These are phyloP conservation scores for Ophiocordyceps camponoti-rufipedis DNA, from an alignment of 2,329 filamentous ascomycete genomes.

Conservation along the genomic window DNA sequence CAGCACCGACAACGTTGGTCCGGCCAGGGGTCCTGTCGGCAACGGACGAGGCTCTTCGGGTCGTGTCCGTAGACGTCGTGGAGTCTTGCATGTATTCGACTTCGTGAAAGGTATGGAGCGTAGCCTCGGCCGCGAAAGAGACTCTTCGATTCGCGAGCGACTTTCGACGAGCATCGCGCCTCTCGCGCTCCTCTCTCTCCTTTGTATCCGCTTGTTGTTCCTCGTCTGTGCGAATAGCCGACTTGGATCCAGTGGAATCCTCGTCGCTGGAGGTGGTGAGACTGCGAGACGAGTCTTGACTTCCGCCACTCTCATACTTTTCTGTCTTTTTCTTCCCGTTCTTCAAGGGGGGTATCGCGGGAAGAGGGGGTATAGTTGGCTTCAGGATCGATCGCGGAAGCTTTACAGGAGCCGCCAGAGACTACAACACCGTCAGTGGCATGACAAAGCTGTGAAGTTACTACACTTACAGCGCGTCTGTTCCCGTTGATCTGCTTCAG, in stretches of 20 bases:
- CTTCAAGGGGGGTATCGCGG: slow-evolving; percentile 50
- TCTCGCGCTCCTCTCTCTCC: slow-evolving; percentile 53
- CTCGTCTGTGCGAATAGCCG: slow-evolving; percentile 50
- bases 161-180: slow-evolving; percentile 77
- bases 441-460: slow-evolving; percentile 1
- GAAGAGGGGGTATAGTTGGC: slow-evolving; percentile 49
- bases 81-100: slow-evolving; percentile 79
- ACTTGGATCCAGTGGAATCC: slow-evolving; percentile 26
- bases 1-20: slow-evolving; percentile 2
- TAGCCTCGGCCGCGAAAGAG: slow-evolving; percentile 93
- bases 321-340: slow-evolving; percentile 1
- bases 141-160: slow-evolving; percentile 85
- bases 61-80: slow-evolving; percentile 62
- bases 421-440: slow-evolving; percentile 19
- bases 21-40: slow-evolving; percentile 11
- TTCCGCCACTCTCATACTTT: background rate
- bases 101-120: slow-evolving; percentile 91
- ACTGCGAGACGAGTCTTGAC: slow-evolving; percentile 6
- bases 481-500: slow-evolving; percentile 61
- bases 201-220: slow-evolving; percentile 51
- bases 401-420: slow-evolving; percentile 31
- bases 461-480: slow-evolving; percentile 49
- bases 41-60: slow-evolving; percentile 50
- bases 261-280: background rate
- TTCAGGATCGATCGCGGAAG: slow-evolving; percentile 61